Evolutionary conservation across 352 stramenopile species (phyloP).

Genomic region (Pythium sukuiense): DNA sequence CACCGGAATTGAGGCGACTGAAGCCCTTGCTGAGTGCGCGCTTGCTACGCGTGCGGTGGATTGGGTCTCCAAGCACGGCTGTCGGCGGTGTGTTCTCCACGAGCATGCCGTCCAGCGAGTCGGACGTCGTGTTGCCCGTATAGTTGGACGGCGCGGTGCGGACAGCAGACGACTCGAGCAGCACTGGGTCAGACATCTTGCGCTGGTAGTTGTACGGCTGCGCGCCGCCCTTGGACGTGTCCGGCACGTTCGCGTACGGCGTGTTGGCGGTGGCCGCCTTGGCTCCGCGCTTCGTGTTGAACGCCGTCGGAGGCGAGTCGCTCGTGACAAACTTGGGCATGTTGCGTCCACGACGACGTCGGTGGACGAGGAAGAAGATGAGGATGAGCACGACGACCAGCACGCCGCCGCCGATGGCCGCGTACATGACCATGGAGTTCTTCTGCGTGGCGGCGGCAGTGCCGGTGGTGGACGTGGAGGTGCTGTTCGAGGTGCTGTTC

Average conservation of each 20-base stretch:
- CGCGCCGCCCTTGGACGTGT: constrained; percentile 44
- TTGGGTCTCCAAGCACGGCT: constrained; percentile 41
- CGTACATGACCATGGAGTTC: constrained; percentile 44
- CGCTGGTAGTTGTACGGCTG: constrained; percentile 31
- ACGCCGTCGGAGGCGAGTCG: constrained; percentile 20
- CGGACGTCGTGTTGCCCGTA: constrained; percentile 35
- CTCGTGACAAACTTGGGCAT: constrained; percentile 41
- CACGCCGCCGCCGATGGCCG: constrained; percentile 50
- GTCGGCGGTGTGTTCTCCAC: constrained; percentile 42
- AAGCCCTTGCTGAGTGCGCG: constrained; percentile 41
- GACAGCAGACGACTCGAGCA: constrained; percentile 36
- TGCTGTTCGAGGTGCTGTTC: too few relatives aligned
- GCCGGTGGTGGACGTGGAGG: constrained; percentile 19
- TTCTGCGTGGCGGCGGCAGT: constrained; percentile 17
- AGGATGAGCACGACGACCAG: constrained; percentile 48
- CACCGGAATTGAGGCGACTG: constrained; percentile 42
- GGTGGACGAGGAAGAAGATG: constrained; percentile 43
- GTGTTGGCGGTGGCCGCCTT: constrained; percentile 26
- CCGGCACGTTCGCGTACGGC: constrained; percentile 54
- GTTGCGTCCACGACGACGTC: constrained; percentile 34
- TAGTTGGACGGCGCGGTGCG: constrained; percentile 24
- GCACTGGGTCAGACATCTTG: constrained; percentile 38
- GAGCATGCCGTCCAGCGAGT: constrained; percentile 62
- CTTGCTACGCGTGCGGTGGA: constrained; percentile 14
- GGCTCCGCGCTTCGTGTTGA: constrained; percentile 39